phyloP scores from a whole-genome alignment of 495 filamentous ascomycete species.

The Niebla homalea region DNA sequence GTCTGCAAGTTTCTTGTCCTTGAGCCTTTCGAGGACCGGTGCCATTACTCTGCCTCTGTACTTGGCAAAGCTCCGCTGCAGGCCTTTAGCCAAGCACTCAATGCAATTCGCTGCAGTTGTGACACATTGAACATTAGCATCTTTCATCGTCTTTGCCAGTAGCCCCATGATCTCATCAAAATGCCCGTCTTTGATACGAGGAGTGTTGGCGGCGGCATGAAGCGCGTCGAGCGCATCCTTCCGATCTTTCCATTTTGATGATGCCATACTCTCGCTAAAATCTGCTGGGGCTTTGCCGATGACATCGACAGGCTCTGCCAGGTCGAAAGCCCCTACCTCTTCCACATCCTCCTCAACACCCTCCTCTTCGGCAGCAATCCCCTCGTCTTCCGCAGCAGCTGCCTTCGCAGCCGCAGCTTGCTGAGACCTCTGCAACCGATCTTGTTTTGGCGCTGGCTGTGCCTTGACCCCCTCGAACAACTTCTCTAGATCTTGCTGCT shows the following conservation, averaged over 20 bases:
- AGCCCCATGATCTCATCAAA: constrained; percentile 71
- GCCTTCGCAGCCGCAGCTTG: constrained; percentile 67
- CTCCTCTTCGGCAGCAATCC: constrained; percentile 43
- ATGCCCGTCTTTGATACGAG: constrained; percentile 80
- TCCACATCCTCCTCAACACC: constrained; percentile 51
- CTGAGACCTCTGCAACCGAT: constrained; percentile 76
- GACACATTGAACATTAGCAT: constrained; percentile 92
- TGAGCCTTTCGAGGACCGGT: constrained; percentile 85
- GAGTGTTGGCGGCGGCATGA: constrained; percentile 63
- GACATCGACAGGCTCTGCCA: constrained; percentile 83
- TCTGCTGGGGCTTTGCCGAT: constrained; percentile 69
- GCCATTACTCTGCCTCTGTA: constrained; percentile 66
- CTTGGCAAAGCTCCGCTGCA: constrained; percentile 65
- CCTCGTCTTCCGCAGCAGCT: constrained; percentile 43
- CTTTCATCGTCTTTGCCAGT: constrained; percentile 94
- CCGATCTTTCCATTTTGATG: constrained; percentile 95
- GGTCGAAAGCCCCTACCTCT: constrained; percentile 71
- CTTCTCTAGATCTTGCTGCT: constrained; percentile 88
- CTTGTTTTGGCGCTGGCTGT: constrained; percentile 78
- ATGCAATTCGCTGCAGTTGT: constrained; percentile 90
- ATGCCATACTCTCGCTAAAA: constrained; percentile 68
- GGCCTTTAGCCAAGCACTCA: constrained; percentile 78
- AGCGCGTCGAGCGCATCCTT: constrained; percentile 88
- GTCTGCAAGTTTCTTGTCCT: constrained; percentile 96
- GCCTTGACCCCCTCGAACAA: constrained; percentile 87